Evolutionary conservation across 1,139 yeast genomes (phyloP).

Genomic region (Scheffersomyces segobiensis): DNA sequence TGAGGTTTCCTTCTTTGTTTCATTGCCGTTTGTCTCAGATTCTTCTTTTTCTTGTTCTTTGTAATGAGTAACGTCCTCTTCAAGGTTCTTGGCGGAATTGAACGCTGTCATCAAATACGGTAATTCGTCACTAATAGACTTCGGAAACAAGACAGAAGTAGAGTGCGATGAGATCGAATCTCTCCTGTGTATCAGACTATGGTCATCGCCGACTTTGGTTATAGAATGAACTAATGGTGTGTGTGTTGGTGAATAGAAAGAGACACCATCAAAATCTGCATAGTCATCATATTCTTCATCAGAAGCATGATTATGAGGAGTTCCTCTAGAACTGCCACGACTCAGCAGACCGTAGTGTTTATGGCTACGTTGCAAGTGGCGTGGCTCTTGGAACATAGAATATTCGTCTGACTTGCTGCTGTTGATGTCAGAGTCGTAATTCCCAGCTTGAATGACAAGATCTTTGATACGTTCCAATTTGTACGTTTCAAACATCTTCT

Average conservation of each 20-base stretch:
- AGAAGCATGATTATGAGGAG: conserved; percentile 1
- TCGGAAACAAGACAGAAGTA: conserved; percentile 33
- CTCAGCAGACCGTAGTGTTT: conserved; percentile 1
- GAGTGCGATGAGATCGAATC: conserved; percentile 32
- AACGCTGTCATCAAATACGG: conserved; percentile 62
- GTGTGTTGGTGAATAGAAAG: conserved; percentile 28
- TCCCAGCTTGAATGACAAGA: conserved; percentile 4
- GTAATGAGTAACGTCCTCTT: conserved; percentile 48
- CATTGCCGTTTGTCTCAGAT: conserved; percentile 4
- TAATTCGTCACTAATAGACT: conserved; percentile 53
- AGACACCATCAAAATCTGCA: conserved; percentile 32
- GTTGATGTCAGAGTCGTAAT: not conserved
- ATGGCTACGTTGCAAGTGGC: not conserved
- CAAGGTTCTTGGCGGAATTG: conserved; percentile 51
- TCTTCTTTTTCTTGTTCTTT: conserved; percentile 19
- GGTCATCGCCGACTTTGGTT: conserved; percentile 20
- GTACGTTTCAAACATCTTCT: conserved; percentile 58
- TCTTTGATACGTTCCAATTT: conserved; percentile 37
- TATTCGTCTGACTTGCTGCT: not conserved
- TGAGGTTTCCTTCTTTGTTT: not conserved
- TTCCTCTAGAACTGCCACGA: not conserved
- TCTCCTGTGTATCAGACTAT: conserved; percentile 15
- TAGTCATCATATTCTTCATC: conserved; percentile 17
- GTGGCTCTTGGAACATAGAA: not conserved
- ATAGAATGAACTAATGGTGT: conserved; percentile 45